These are phyloP conservation scores for Apostasia ramifera DNA, from an alignment of 106 monocot species.

Conservation along the genomic window DNA sequence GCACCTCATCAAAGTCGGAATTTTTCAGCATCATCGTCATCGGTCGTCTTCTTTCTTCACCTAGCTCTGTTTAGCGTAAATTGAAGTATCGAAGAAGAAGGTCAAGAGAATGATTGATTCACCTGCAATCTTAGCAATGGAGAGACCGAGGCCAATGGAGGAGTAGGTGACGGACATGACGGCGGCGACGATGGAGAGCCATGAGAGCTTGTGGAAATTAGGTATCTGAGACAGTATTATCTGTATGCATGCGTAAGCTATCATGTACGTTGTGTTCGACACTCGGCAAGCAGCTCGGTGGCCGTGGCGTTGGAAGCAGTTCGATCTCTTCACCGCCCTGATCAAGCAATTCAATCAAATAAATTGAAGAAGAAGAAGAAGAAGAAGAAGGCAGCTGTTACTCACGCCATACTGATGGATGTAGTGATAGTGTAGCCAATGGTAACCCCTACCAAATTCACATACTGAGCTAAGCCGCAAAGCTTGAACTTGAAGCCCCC, in stretches of 20 bases:
- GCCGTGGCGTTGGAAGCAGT: conserved; percentile 62
- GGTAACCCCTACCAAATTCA: conserved; percentile 57
- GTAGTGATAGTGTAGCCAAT: conserved; percentile 72
- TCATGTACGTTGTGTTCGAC: conserved; percentile 62
- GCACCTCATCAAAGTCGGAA: neutral
- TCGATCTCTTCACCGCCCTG: conserved; percentile 52
- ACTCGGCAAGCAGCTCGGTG: conserved; percentile 21
- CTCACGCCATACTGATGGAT: conserved; percentile 75
- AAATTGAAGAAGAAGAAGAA: neutral
- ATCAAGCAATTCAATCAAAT: neutral
- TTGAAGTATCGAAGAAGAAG: neutral
- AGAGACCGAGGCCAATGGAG: conserved; percentile 50
- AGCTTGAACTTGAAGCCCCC: conserved; percentile 52
- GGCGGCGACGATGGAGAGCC: conserved; percentile 77
- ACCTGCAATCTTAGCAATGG: conserved; percentile 34
- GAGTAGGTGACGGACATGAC: conserved; percentile 89
- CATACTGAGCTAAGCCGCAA: conserved; percentile 56
- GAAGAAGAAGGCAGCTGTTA: neutral
- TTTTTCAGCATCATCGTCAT: neutral
- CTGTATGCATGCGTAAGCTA: conserved; percentile 44
- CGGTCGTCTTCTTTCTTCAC: neutral
- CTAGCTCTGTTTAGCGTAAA: neutral
- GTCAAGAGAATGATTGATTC: neutral
- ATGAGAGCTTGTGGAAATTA: conserved; percentile 63
- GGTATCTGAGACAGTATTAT: conserved; percentile 75